Evolutionary conservation across 2,329 filamentous ascomycete genomes (phyloP).

Genomic region (Trichoderma afroharzianum): DNA sequence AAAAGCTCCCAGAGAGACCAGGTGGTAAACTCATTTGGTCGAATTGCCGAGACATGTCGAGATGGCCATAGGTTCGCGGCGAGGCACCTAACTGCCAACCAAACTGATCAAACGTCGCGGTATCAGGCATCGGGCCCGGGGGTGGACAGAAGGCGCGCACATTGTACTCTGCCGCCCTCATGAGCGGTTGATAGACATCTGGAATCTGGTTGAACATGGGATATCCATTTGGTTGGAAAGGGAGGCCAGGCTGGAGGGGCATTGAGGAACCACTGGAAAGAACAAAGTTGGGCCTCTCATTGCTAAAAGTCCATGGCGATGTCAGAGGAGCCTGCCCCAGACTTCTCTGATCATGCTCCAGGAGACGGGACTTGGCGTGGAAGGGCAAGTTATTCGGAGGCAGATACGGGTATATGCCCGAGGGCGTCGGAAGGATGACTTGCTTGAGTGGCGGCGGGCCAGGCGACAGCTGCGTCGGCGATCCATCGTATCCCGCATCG

Average conservation of each 20-base stretch:
- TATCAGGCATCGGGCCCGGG: slow-evolving; percentile 30
- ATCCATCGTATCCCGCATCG: slow-evolving; percentile 86
- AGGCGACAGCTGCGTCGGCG: slow-evolving; percentile 66
- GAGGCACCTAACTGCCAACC: slow-evolving; percentile 17
- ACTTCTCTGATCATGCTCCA: background rate
- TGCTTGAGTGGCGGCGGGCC: slow-evolving; percentile 80
- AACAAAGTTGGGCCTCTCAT: background rate
- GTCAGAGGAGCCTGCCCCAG: background rate
- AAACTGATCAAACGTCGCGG: slow-evolving; percentile 29
- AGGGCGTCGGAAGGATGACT: slow-evolving; percentile 64
- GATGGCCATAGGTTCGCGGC: slow-evolving; percentile 15
- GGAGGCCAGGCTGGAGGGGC: background rate
- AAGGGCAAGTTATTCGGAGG: slow-evolving; percentile 18
- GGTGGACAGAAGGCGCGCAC: slow-evolving; percentile 38
- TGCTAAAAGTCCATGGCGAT: slow-evolving; percentile 11
- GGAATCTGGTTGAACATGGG: slow-evolving; percentile 21
- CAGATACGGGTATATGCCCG: slow-evolving; percentile 20
- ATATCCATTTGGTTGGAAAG: slow-evolving; percentile 10
- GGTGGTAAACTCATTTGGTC: background rate
- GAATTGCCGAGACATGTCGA: background rate
- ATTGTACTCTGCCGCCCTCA: slow-evolving; percentile 37
- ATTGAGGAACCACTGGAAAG: slow-evolving; percentile 1
- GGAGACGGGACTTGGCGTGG: background rate
- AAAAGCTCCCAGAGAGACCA: background rate
- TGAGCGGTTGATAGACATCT: slow-evolving; percentile 30